phyloP scores from a whole-genome alignment of 768 basidiomycete species.

The Sporobolomyces phaffii region DNA sequence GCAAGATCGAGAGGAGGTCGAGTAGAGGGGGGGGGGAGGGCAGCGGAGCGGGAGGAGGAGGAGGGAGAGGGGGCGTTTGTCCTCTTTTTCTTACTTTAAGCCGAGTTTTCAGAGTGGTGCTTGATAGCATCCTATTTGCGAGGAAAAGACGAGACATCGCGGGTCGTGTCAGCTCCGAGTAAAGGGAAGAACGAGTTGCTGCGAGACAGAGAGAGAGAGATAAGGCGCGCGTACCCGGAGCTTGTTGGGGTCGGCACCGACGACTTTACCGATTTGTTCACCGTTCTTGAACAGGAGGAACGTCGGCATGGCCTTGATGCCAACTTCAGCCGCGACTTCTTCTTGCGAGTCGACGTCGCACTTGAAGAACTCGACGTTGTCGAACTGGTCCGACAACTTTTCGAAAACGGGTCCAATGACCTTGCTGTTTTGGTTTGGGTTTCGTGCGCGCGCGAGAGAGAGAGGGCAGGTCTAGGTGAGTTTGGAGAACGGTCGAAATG shows the following conservation, averaged over 20 bases:
- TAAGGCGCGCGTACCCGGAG: constrained; percentile 35
- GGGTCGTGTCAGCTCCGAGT: too few species aligned
- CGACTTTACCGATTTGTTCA: constrained; percentile 47
- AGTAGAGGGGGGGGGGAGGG: neutral
- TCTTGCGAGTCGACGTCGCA: constrained; percentile 62
- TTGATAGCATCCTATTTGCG: constrained; percentile 17
- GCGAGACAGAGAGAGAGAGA: too few species aligned
- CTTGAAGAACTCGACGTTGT: constrained; percentile 60
- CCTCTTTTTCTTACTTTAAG: too few species aligned
- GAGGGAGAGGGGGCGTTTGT: neutral
- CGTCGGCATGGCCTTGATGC: constrained; percentile 49
- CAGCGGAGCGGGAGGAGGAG: neutral
- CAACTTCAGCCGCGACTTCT: constrained; percentile 36
- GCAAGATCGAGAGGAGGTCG: too few species aligned
- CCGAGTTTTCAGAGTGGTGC: constrained; percentile 22
- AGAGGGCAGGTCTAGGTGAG: neutral
- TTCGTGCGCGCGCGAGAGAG: neutral
- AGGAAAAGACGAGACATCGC: neutral
- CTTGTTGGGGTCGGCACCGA: constrained; percentile 52
- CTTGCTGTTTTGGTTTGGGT: constrained; percentile 31
- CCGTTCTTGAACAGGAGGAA: constrained; percentile 49
- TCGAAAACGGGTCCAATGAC: constrained; percentile 60
- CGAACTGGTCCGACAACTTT: constrained; percentile 50
- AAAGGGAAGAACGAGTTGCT: too few species aligned
- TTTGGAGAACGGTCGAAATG: too few species aligned